Conservation (phyloP, 2,329 filamentous ascomycete genomes). For the Penicillium expansum region DNA sequence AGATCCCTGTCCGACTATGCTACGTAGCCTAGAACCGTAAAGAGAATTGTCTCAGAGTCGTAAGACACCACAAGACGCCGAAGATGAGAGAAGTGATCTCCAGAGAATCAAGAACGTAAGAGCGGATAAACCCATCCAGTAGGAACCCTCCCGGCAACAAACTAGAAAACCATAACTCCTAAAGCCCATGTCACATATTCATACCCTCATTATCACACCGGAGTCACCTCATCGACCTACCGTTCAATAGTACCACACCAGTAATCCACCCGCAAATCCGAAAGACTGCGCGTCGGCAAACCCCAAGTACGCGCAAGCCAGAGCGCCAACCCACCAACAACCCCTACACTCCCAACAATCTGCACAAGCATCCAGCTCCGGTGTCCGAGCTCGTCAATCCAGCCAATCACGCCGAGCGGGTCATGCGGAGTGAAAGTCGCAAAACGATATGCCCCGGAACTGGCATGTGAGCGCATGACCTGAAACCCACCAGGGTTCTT, state of each 20-base stretch:
- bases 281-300: constrained; percentile 31
- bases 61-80: not conserved
- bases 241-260: constrained; percentile 18
- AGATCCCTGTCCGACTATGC: not conserved
- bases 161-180: not conserved
- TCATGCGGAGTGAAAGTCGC: constrained; percentile 59
- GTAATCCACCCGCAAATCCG: constrained; percentile 33
- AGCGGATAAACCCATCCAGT: not conserved
- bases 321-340: constrained; percentile 69
- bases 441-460: constrained; percentile 32
- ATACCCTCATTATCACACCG: constrained; percentile 2
- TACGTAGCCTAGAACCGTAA: not conserved
- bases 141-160: not conserved
- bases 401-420: constrained; percentile 72
- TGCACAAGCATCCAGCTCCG: constrained; percentile 68
- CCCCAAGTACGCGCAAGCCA: constrained; percentile 54
- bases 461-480: constrained; percentile 25
- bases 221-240: not conserved
- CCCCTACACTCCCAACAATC: constrained; percentile 68
- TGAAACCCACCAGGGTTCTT: constrained; percentile 24
- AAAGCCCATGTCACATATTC: not conserved
- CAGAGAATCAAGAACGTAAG: not conserved
- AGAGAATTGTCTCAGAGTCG: not conserved
- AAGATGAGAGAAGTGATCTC: not conserved
- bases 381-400: constrained; percentile 64